Conservation (phyloP, 192 early-diverging fungal species). For the Coemansia sp. region DNA sequence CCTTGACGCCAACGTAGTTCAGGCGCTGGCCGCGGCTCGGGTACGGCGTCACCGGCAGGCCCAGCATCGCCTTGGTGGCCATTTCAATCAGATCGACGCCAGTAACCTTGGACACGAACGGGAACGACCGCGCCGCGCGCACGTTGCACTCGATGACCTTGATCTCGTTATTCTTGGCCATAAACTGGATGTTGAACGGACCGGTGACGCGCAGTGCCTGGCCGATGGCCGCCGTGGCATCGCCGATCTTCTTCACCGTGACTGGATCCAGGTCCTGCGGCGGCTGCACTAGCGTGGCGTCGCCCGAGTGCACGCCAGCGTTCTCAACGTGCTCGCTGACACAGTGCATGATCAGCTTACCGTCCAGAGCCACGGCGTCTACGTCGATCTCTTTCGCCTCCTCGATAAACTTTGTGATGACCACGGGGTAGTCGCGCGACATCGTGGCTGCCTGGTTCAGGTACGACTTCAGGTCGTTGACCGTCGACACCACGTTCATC, state of each 20-base stretch:
- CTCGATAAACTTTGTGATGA: slow-evolving; percentile 97
- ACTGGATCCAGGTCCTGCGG: slow-evolving; percentile 94
- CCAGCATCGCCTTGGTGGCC: slow-evolving; percentile 92
- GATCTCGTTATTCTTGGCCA: slow-evolving; percentile 99
- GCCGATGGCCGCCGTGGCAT: slow-evolving; percentile 87
- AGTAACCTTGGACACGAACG: slow-evolving; percentile 96
- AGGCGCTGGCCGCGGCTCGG: slow-evolving; percentile 69
- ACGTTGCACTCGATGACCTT: slow-evolving; percentile 99
- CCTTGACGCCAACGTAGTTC: slow-evolving; percentile 91
- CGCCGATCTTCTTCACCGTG: slow-evolving; percentile 89
- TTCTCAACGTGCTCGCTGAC: slow-evolving; percentile 99
- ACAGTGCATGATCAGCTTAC: slow-evolving; percentile 90
- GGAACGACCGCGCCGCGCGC: slow-evolving; percentile 93
- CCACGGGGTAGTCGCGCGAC: slow-evolving; percentile 91
- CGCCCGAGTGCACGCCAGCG: slow-evolving; percentile 98
- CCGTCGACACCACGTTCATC: slow-evolving; percentile 93
- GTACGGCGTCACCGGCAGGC: slow-evolving; percentile 75
- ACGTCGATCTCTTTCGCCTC: slow-evolving; percentile 98
- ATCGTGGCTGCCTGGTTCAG: slow-evolving; percentile 87
- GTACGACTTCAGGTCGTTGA: slow-evolving; percentile 78
- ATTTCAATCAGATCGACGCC: slow-evolving; percentile 94
- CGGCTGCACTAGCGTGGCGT: slow-evolving; percentile 92
- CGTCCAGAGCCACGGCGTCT: slow-evolving; percentile 94
- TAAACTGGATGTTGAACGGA: slow-evolving; percentile 98
- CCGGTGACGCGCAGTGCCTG: slow-evolving; percentile 94